Percentiles rank a stretch among this genome's conserved stretches.
Conservation (phyloP, 768 basidiomycete genomes). For the Tremella mesenterica region DNA sequence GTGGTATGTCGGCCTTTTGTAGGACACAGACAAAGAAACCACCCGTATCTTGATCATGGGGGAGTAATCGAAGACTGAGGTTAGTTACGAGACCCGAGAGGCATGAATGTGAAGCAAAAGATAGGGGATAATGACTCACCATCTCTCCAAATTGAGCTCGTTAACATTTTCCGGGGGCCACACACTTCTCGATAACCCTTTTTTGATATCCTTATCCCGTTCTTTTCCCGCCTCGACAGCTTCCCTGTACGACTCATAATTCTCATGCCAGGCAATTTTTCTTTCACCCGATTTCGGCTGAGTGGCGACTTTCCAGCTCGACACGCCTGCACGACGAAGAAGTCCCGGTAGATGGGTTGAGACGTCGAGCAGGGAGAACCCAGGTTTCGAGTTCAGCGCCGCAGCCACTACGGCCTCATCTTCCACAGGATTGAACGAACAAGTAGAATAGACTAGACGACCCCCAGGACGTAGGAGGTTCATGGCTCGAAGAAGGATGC, state of each 20-base stretch:
- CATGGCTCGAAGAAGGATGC: conserved; percentile 89
- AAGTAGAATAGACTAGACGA: conserved; percentile 93
- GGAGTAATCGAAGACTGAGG: conserved; percentile 74
- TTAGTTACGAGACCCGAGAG: conserved; percentile 1
- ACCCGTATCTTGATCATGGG: conserved; percentile 91
- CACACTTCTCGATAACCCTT: conserved; percentile 50
- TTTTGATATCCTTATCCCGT: conserved; percentile 52
- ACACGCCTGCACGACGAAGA: conserved; percentile 64
- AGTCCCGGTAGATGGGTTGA: conserved; percentile 64
- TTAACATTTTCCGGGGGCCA: conserved; percentile 67
- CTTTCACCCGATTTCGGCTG: conserved; percentile 16
- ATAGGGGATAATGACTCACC: conserved; percentile 57
- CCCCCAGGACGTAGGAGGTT: conserved; percentile 75
- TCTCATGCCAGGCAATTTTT: conserved; percentile 28
- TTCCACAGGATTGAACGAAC: conserved; percentile 91
- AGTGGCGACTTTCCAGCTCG: conserved; percentile 63
- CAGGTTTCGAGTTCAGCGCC: conserved; percentile 59
- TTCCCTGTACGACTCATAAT: conserved; percentile 55
- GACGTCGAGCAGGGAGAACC: conserved; percentile 69
- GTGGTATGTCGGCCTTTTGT: conserved; percentile 31
- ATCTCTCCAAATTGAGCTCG: conserved; percentile 58
- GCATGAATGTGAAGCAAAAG: too few relatives aligned
- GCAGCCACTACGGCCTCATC: conserved; percentile 92
- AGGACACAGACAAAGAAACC: conserved; percentile 96
- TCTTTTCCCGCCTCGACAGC: conserved; percentile 50